Evolutionary conservation across 2,329 filamentous ascomycete genomes (phyloP), one percentile per base, ranked within the genome.

Genomic region (Rutstroemia sp.): DNA sequence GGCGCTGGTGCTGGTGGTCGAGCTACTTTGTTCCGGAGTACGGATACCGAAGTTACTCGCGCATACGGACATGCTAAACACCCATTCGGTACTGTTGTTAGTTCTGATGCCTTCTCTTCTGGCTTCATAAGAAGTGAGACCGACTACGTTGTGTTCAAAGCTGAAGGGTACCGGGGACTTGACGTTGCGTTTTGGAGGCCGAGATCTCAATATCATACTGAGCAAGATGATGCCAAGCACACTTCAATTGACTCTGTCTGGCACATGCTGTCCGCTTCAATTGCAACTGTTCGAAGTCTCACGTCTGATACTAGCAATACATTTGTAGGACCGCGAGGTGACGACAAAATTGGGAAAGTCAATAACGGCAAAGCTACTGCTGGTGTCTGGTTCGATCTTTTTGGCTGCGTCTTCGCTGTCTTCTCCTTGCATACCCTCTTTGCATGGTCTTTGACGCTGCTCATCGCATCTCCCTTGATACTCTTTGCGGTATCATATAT

Each of bases 341-440:
- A 83, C 53, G 74, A 77, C 6, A 76, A 79, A 56, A 75, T 77
- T 51, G 81, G 79, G 54, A 84, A 85, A 64, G 80, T 87, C 2
- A 77, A 81, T 60, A 87, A 85, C 59, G 87, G 88, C 9, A 77
- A 74, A 38, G 83, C 84, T 5, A 83, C 79, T 16, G 77, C 82
- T 58, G 89, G 85, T 30, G 90, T 97, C 14, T 99, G 92, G 90
- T 97, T 97, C 67, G 94, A 97, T 68, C 73, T 97, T 7, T 92
- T 95, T 62, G 94, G 92, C 45, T 80, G 78, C 55, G 78, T 78
- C 1, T 91, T 96, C 70, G 88, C 87, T 16, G 78, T 95, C 2
- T 88, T 96, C 67, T 79, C 81, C 48, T 77, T 96, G 41, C 82
- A 88, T 61, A 91, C 89, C 7, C 79, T 97, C 57, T 97, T 97